phyloP scores from a whole-genome alignment of 352 stramenopile species.

The Globisporangium acanthophoron region DNA sequence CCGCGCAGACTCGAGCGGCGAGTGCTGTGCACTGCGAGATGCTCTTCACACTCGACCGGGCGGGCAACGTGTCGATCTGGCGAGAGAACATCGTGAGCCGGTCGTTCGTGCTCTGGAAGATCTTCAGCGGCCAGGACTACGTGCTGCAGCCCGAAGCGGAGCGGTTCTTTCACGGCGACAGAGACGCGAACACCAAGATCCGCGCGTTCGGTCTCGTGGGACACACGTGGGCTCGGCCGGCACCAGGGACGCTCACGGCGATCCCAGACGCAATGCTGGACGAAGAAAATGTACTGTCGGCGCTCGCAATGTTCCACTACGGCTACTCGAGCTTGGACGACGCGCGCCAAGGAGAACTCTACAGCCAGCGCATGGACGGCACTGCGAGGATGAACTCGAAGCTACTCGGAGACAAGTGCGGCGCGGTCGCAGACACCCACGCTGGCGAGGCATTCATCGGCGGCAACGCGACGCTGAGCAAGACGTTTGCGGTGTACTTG shows the following conservation, averaged over 20 bases:
- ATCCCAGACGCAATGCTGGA: constrained; percentile 59
- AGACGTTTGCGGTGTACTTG: constrained; percentile 66
- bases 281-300: constrained; percentile 61
- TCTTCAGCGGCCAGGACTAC: constrained; percentile 36
- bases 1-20: neutral
- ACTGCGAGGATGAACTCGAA: constrained; percentile 57
- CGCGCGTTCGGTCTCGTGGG: constrained; percentile 27
- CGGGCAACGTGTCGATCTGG: constrained; percentile 71
- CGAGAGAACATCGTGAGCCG: constrained; percentile 44
- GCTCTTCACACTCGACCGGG: constrained; percentile 67
- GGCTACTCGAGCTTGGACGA: constrained; percentile 55
- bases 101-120: constrained; percentile 71
- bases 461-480: constrained; percentile 46
- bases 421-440: constrained; percentile 53
- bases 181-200: constrained; percentile 5
- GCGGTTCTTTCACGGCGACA: constrained; percentile 13
- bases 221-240: constrained; percentile 20
- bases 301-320: constrained; percentile 69
- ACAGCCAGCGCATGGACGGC: constrained; percentile 63
- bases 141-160: constrained; percentile 12
- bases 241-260: constrained; percentile 6
- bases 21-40: constrained; percentile 30
- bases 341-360: constrained; percentile 42
- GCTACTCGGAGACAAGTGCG: constrained; percentile 47
- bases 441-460: constrained; percentile 57